Conservation (phyloP, 2,329 filamentous ascomycete genomes). For the Fusarium nodosum region DNA sequence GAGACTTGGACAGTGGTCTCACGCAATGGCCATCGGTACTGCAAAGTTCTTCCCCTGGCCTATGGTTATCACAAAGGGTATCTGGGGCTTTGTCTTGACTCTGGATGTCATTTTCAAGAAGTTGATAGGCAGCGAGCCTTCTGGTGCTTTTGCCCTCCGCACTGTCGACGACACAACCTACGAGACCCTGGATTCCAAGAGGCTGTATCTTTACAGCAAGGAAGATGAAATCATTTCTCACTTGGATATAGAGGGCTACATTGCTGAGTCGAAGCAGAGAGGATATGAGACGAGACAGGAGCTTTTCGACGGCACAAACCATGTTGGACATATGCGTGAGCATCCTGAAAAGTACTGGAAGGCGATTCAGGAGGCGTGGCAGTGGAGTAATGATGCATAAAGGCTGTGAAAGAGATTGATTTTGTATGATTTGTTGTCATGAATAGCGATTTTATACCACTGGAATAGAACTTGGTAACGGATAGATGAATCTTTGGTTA, state of each 20-base stretch:
- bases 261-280: slow-evolving; percentile 59
- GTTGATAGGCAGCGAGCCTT: slow-evolving; percentile 56
- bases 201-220: slow-evolving; percentile 71
- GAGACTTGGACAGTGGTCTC: slow-evolving; percentile 65
- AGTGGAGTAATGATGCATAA: slow-evolving; percentile 31
- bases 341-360: slow-evolving; percentile 71
- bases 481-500: neutral
- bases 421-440: slow-evolving; percentile 17
- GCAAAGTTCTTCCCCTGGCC: slow-evolving; percentile 64
- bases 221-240: slow-evolving; percentile 69
- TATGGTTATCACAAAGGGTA: slow-evolving; percentile 60
- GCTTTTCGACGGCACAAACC: slow-evolving; percentile 69
- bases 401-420: neutral
- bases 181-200: slow-evolving; percentile 56
- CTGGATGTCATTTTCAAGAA: slow-evolving; percentile 54
- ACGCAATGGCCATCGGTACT: slow-evolving; percentile 66
- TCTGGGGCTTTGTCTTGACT: slow-evolving; percentile 62
- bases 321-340: slow-evolving; percentile 72
- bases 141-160: slow-evolving; percentile 57
- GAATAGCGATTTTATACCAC: slow-evolving; percentile 32
- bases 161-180: slow-evolving; percentile 56
- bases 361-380: slow-evolving; percentile 54
- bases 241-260: slow-evolving; percentile 69
- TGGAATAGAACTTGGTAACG: slow-evolving; percentile 8
- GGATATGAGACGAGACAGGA: slow-evolving; percentile 66